Conservation (phyloP, 2,329 filamentous ascomycete genomes). For the Diaporthe capsici region DNA sequence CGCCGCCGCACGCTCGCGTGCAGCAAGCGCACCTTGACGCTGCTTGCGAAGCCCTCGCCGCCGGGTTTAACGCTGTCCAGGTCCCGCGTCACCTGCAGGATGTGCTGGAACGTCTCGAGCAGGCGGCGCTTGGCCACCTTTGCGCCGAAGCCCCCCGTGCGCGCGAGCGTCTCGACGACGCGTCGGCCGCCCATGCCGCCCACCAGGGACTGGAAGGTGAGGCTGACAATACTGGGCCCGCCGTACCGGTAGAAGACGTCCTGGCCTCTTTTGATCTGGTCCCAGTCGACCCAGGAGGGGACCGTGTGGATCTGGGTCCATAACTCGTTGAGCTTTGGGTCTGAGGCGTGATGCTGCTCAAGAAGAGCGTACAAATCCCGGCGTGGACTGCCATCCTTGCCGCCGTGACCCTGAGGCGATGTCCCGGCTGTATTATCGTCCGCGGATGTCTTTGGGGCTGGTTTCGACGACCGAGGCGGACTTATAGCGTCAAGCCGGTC, state of each 20-base stretch:
- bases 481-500: conserved; percentile 74
- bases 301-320: conserved; percentile 78
- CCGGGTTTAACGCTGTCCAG: conserved; percentile 77
- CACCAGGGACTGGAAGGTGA: conserved; percentile 75
- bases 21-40: conserved; percentile 77
- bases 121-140: conserved; percentile 75
- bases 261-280: conserved; percentile 80
- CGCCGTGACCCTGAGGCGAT: conserved; percentile 37
- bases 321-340: conserved; percentile 68
- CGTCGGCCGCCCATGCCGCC: conserved; percentile 81
- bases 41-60: conserved; percentile 75
- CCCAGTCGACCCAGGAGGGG: conserved; percentile 84
- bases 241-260: conserved; percentile 84
- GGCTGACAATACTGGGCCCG: conserved; percentile 73
- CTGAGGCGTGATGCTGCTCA: conserved; percentile 66
- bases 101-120: conserved; percentile 81
- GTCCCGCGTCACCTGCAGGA: conserved; percentile 78
- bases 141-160: conserved; percentile 81
- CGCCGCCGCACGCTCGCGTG: conserved; percentile 77
- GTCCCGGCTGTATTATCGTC: background rate
- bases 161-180: conserved; percentile 80
- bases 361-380: conserved; percentile 77
- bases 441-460: background rate
- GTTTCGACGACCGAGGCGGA: conserved; percentile 52
- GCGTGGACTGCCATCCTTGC: conserved; percentile 50